Evolutionary conservation across 805 yeast species (phyloP).

Genomic region (Jamesozyma spencerorum): DNA sequence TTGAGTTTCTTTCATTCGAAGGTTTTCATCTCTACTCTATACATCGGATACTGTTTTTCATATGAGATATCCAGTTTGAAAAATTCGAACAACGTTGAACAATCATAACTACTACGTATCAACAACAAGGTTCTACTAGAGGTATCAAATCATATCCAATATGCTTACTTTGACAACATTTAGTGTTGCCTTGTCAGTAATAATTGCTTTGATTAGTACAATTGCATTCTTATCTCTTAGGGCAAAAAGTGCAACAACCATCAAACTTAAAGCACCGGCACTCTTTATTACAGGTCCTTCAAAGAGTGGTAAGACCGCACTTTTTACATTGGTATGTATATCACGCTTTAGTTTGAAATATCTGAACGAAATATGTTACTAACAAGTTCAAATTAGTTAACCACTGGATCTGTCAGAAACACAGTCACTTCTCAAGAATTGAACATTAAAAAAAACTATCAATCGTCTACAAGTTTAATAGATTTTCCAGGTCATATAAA

Average conservation of each 20-base stretch:
- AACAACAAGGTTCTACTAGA: too few relatives aligned
- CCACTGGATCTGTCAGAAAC: constrained; percentile 22
- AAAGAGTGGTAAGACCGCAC: constrained; percentile 56
- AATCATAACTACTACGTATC: too few relatives aligned
- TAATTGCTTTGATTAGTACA: not conserved
- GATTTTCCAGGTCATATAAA: constrained; percentile 90
- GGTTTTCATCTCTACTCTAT: too few relatives aligned
- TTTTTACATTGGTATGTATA: constrained; percentile 29
- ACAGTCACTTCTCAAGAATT: constrained; percentile 48
- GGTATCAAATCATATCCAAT: too few relatives aligned
- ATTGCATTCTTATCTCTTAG: not conserved
- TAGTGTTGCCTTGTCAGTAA: not conserved
- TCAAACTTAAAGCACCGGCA: constrained; percentile 34
- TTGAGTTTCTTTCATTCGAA: too few relatives aligned
- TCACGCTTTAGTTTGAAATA: too few relatives aligned
- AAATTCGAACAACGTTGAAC: too few relatives aligned
- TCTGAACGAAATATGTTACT: too few relatives aligned
- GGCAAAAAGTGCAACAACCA: not conserved
- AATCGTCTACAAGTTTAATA: constrained; percentile 41
- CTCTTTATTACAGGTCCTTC: constrained; percentile 58
- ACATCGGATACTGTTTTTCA: too few relatives aligned
- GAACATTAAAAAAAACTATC: constrained; percentile 30
- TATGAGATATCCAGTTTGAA: too few relatives aligned
- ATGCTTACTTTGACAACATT: too few relatives aligned
- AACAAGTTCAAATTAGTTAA: constrained; percentile 12